Conservation (phyloP, 106 monocot species). For the Posidonia australis region DNA sequence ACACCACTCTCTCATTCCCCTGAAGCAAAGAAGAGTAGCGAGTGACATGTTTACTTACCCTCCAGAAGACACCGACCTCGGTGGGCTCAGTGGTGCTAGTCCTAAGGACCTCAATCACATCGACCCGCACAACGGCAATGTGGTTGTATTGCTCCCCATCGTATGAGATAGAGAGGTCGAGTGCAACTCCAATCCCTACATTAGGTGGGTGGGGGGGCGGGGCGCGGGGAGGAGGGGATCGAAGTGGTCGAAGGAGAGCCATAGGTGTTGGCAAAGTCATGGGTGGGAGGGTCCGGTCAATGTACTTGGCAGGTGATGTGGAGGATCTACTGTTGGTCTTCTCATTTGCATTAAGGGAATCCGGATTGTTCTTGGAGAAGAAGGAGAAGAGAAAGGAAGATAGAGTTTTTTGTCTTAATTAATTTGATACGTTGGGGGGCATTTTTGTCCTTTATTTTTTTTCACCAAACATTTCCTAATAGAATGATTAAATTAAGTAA, state of each 20-base stretch:
- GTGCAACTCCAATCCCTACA: background rate
- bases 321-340: too few species aligned
- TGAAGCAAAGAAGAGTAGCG: too few species aligned
- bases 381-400: too few species aligned
- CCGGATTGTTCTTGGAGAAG: too few species aligned
- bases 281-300: conserved; percentile 36
- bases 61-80: conserved; percentile 31
- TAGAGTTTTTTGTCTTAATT: too few species aligned
- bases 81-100: conserved; percentile 37
- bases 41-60: conserved; percentile 30
- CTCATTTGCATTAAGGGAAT: too few species aligned
- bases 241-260: conserved; percentile 28
- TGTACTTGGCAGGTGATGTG: conserved; percentile 18
- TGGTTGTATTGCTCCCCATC: background rate
- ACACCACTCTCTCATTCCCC: too few species aligned
- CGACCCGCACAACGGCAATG: conserved; percentile 42
- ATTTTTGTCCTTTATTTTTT: too few species aligned
- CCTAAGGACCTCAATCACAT: conserved; percentile 34
- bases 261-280: conserved; percentile 33
- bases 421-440: too few species aligned
- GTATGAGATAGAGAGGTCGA: background rate
- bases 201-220: too few species aligned
- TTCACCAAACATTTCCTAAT: too few species aligned
- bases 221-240: conserved; percentile 17
- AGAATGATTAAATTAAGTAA: too few species aligned